phyloP scores from a whole-genome alignment of 352 stramenopile species.

The Albugo laibachii region DNA sequence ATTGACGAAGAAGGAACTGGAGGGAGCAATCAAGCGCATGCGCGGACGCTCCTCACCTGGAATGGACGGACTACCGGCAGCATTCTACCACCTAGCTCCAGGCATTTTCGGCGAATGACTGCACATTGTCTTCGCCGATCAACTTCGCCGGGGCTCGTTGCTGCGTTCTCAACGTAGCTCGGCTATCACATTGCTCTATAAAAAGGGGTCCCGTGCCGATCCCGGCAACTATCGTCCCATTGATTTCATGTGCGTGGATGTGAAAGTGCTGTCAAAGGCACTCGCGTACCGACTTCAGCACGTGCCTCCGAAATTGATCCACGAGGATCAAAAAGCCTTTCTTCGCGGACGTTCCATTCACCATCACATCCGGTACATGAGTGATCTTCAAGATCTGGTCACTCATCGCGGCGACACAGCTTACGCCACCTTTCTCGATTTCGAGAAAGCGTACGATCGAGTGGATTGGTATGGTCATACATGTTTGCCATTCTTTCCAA shows the following conservation, averaged over 20 bases:
- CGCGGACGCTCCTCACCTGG: background rate
- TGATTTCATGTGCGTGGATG: slow-evolving; percentile 11
- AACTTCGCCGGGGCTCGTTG: slow-evolving; percentile 6
- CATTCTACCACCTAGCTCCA: slow-evolving; percentile 11
- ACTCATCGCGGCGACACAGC: background rate
- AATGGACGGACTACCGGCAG: slow-evolving; percentile 5
- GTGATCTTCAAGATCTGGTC: slow-evolving; percentile 7
- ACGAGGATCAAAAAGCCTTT: slow-evolving; percentile 6
- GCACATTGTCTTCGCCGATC: slow-evolving; percentile 8
- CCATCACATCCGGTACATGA: slow-evolving; percentile 7
- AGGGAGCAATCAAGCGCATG: background rate
- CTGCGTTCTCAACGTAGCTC: slow-evolving; percentile 8
- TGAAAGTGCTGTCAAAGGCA: slow-evolving; percentile 7
- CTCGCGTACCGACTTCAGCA: slow-evolving; percentile 1
- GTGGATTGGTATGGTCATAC: slow-evolving; percentile 8
- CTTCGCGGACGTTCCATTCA: slow-evolving; percentile 2
- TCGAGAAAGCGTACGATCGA: slow-evolving; percentile 1
- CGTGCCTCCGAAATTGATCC: slow-evolving; percentile 1
- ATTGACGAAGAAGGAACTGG: background rate
- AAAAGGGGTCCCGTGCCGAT: slow-evolving; percentile 1
- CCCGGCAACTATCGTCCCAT: background rate
- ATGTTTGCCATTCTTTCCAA: slow-evolving; percentile 5
- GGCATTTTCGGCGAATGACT: slow-evolving; percentile 9
- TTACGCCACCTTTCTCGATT: background rate
- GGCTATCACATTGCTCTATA: slow-evolving; percentile 8